A percentile compares a stretch with the other conserved stretches of the same genome.
These are phyloP conservation scores for Helianthus tuberosus DNA, from an alignment of 129 eudicot species.

Conservation along the genomic window DNA sequence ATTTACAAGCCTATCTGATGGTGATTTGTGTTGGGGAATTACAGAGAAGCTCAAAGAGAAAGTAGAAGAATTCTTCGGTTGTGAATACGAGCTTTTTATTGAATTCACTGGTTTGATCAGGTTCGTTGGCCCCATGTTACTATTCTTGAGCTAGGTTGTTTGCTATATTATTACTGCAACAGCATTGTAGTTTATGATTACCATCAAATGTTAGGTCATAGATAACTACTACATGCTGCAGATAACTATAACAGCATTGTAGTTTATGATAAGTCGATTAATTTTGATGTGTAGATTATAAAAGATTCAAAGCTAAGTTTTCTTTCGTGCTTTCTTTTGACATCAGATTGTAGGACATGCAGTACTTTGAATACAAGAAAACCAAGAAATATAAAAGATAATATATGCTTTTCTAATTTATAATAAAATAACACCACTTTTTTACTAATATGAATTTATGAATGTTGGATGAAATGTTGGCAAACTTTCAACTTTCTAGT, in stretches of 20 bases:
- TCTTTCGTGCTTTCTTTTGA: neutral
- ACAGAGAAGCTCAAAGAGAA: conserved; percentile 81
- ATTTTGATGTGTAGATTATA: neutral
- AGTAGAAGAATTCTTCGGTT: conserved; percentile 80
- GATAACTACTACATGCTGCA: neutral
- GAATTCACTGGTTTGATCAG: conserved; percentile 98
- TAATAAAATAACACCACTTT: too few relatives aligned
- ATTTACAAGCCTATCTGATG: neutral
- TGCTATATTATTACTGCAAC: neutral
- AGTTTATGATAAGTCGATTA: too few relatives aligned
- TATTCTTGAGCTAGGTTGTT: conserved; percentile 8
- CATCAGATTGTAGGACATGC: neutral
- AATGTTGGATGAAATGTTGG: neutral
- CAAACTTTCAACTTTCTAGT: neutral
- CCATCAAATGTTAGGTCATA: neutral
- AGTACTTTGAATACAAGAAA: neutral
- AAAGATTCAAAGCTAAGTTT: neutral
- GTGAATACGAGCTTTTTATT: conserved; percentile 73
- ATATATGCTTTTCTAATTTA: neutral
- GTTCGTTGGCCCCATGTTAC: conserved; percentile 30
- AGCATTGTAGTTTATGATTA: neutral
- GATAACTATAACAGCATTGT: neutral
- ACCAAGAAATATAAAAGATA: neutral
- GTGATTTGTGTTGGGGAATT: conserved; percentile 15
- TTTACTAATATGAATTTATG: neutral